Conservation (phyloP, 352 stramenopile species). For the Phytophthora macrochlamydospora region DNA sequence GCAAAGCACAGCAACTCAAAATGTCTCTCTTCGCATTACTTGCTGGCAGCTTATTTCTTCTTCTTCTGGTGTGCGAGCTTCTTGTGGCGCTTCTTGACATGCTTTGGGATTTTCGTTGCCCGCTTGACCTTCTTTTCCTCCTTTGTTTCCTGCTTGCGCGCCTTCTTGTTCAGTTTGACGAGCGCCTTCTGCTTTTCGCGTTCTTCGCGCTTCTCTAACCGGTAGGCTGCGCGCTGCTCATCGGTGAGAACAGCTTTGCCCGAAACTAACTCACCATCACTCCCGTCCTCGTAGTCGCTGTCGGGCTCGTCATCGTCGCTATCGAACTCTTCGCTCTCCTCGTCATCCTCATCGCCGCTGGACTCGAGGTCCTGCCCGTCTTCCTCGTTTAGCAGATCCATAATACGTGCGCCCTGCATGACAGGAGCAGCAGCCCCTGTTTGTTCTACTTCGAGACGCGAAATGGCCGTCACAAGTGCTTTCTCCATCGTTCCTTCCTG, state of each 20-base stretch:
- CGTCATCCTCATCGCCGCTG: conserved; percentile 63
- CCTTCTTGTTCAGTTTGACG: conserved; percentile 86
- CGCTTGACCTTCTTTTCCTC: conserved; percentile 93
- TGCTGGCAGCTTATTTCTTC: conserved; percentile 16
- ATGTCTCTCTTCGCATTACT: background rate
- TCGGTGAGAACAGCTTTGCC: conserved; percentile 62
- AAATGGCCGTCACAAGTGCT: conserved; percentile 78
- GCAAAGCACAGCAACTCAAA: background rate
- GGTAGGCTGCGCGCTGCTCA: conserved; percentile 84
- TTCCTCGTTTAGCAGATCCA: conserved; percentile 75
- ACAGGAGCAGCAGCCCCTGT: conserved; percentile 21
- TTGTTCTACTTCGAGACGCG: conserved; percentile 63
- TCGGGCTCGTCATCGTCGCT: conserved; percentile 35
- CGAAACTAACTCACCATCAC: conserved; percentile 20
- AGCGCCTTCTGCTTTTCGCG: conserved; percentile 58
- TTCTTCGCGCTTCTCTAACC: conserved; percentile 79
- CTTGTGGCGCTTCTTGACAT: conserved; percentile 98
- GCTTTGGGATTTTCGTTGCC: conserved; percentile 98
- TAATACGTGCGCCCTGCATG: conserved; percentile 55
- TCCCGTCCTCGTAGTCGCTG: conserved; percentile 41
- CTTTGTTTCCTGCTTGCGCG: conserved; percentile 96
- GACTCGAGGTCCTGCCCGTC: conserved; percentile 50
- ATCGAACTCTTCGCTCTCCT: conserved; percentile 37
- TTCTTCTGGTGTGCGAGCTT: conserved; percentile 93
- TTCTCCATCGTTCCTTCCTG: conserved; percentile 89